Base-by-base conservation (phyloP, 2,329 filamentous ascomycete species). In the Grosmannia serpens region DNA sequence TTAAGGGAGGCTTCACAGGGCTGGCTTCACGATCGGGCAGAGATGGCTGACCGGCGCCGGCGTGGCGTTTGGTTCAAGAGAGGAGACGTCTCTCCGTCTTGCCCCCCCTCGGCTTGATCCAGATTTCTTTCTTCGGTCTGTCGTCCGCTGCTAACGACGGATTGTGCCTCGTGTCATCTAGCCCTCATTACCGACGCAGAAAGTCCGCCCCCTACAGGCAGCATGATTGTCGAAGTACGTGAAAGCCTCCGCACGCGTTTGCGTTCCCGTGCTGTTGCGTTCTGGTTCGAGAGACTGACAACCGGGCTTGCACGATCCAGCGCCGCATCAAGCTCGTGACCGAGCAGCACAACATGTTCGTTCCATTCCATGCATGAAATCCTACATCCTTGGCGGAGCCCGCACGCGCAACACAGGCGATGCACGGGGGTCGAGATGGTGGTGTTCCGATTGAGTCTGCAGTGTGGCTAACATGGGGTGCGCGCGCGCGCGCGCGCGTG, bases 251-350 rank as follows among this genome's bases (percentile, higher is more conserved):
- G 26, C 3, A 27, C 26, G 26, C 52, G 26, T 29, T 29, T 22
- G 22, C 33, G 11, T 10, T 41, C 9, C 6, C n/a, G 27, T 20
- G 7, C 24, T 11, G 15, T 2, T n/a, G 10, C 11, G 20, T 22
- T 27, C 9, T 51, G n/a, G 27, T 38, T n/a, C 41, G 5, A 44
- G 20, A n/a, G 17, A 38, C 44, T 56, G 41, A 56, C 44, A 24
- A 50, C 5, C 10, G 29, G 33, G n/a, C 13, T 58, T 44, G 9
- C 41, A 4, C 54, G 4, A 1, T 53, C 68, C 88, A 96, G 82
- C 85, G 94, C 69, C 88, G 84, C 69, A 81, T 99, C 74, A 95
- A 92, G 82, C 84, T 99, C 75, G 82, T 96, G 65, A 97, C 94
- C 56, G 86, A 94, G 77, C 92, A 97, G 74, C 82, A 85, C 70